Evolutionary conservation across 2,329 filamentous ascomycete species (phyloP).

Genomic region (Clonostachys rhizophaga): DNA sequence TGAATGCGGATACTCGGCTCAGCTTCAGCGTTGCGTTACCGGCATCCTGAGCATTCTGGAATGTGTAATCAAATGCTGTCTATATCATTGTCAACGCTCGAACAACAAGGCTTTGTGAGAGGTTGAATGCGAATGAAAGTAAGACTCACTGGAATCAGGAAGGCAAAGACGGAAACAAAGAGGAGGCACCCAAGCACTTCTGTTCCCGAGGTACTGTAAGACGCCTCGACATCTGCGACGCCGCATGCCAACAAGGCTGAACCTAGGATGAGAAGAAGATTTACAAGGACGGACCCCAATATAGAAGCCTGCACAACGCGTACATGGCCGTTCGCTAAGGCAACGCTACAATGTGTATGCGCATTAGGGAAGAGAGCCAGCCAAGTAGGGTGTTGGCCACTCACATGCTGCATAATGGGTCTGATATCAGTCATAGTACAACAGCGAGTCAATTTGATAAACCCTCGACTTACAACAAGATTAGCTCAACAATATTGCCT

Average conservation of each 20-base stretch:
- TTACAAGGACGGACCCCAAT: slow-evolving; percentile 73
- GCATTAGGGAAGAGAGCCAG: no score
- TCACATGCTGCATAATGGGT: neutral
- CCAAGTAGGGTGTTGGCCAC: neutral
- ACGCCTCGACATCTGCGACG: slow-evolving; percentile 62
- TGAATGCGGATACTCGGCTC: slow-evolving; percentile 72
- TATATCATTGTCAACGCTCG: slow-evolving; percentile 4
- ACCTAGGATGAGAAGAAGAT: slow-evolving; percentile 69
- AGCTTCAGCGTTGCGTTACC: slow-evolving; percentile 63
- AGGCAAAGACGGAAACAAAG: slow-evolving; percentile 30
- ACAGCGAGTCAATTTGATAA: neutral
- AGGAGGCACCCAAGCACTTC: slow-evolving; percentile 27
- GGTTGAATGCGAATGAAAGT: neutral
- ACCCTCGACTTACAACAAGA: slow-evolving; percentile 42
- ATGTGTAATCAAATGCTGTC: slow-evolving; percentile 41
- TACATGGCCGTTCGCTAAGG: slow-evolving; percentile 55
- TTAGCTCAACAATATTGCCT: slow-evolving; percentile 59
- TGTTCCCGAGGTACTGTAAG: slow-evolving; percentile 22
- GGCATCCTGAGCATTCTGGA: slow-evolving; percentile 50
- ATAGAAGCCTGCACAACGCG: slow-evolving; percentile 73
- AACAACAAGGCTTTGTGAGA: neutral
- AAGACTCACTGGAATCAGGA: slow-evolving; percentile 25
- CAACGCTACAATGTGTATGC: slow-evolving; percentile 33
- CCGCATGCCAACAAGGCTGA: slow-evolving; percentile 71
- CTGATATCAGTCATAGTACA: neutral